Base-by-base conservation (phyloP, 129 eudicot genomes). In the Artemisia argyi region DNA sequence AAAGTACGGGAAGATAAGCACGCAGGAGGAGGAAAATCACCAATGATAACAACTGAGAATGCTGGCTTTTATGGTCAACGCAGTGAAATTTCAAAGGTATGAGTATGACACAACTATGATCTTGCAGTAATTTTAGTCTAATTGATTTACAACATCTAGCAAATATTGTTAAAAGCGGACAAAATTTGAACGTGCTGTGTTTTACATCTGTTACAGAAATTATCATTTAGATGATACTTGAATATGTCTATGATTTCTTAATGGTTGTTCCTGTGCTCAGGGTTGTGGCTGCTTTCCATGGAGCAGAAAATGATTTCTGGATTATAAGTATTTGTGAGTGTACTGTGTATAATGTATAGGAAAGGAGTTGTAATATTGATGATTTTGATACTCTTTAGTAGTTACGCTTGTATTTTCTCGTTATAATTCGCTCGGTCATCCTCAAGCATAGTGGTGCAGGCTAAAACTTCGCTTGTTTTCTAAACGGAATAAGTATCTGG, bases 241-340 rank as follows among this genome's bases (percentile, higher is more conserved):
- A 3, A 3, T 28, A 28, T 28, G 32, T 28, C 4, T 28, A 28
- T 28, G 5, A 3, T 47, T 22, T 14, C 1, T 15, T 73, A 13
- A 12, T 61, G 61, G 11, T 72, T 48, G 11, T 78, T 28, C 75
- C 28, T 17, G 58, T 48, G 56, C 15, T 11, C 81, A 90, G 91
- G 77, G 85, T 65, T 87, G 87, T 72, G 56, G 78, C 24, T 87
- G 94, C 79, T 81, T 87, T 73, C 83, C 91, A 11, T 85, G 94
- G 93, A 71, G 87, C 61, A 76, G 73, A 85, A 87, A 85, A 59
- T 86, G 81, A 83, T 42, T 65, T 52, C 19, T 73, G 65, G 70
- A 49, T 30, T 69, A n/a, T 2, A 66, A 75, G 66, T 66, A 49
- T 48, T 58, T 10, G 17, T 48, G 52, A 63, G 24, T 64, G 26